A percentile compares a stretch with the other conserved stretches of the same genome.
These are phyloP conservation scores for Blastosporella zonata DNA, from an alignment of 1,284 basidiomycete genomes.

Conservation along the genomic window DNA sequence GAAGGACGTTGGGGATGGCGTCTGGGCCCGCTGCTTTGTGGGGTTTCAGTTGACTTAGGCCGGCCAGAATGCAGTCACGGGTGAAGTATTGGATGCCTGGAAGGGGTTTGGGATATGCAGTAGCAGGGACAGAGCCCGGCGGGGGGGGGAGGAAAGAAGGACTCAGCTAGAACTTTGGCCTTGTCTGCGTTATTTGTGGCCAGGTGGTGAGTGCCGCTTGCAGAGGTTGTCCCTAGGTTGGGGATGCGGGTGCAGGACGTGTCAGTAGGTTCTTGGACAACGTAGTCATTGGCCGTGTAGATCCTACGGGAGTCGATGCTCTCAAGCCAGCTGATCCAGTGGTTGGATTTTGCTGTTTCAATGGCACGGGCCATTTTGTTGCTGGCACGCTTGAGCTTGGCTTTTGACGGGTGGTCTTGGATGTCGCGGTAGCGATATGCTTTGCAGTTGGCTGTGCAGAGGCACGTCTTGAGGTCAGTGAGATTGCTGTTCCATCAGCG, in stretches of 20 bases:
- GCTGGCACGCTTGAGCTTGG: background rate
- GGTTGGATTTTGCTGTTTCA: background rate
- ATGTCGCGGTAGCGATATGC: background rate
- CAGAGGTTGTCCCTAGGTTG: background rate
- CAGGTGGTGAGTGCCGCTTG: background rate
- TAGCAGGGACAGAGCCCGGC: background rate
- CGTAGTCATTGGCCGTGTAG: constrained; percentile 1
- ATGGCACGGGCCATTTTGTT: background rate
- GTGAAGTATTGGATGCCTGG: too few species aligned
- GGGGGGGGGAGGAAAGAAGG: constrained; percentile 8
- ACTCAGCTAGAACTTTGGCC: constrained; percentile 1
- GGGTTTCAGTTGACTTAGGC: constrained; percentile 18
- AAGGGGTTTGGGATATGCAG: background rate
- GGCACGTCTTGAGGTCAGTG: background rate
- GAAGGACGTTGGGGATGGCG: constrained; percentile 30
- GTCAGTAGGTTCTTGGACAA: constrained; percentile 6
- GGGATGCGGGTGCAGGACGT: constrained; percentile 1
- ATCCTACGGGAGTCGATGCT: background rate
- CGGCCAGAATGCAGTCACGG: background rate
- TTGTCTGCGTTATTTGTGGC: constrained; percentile 1
- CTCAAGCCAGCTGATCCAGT: constrained; percentile 6
- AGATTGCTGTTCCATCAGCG: constrained; percentile 3
- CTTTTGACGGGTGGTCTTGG: background rate
- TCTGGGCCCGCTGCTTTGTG: constrained; percentile 31
- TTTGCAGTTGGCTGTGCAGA: too few species aligned